phyloP scores from a whole-genome alignment of 441 rosid species.

The Gossypium gossypioides region DNA sequence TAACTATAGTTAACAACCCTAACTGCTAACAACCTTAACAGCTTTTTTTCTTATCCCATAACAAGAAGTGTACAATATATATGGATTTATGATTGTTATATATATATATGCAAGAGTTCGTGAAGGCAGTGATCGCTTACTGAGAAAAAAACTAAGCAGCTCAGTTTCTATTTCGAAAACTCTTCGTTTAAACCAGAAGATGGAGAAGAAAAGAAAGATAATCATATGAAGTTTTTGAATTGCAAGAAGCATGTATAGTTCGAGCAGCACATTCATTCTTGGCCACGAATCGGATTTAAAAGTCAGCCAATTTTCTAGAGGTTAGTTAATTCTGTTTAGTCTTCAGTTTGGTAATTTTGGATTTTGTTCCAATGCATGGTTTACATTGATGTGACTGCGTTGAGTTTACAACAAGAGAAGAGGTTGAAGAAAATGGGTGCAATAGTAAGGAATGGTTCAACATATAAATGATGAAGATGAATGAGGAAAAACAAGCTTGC shows the following conservation, averaged over 20 bases:
- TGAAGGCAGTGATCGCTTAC: constrained; percentile 37
- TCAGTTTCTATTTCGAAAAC: constrained; percentile 16
- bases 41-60: too few relatives aligned
- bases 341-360: background rate
- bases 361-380: background rate
- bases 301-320: constrained; percentile 54
- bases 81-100: background rate
- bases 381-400: constrained; percentile 15
- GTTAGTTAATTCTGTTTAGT: constrained; percentile 12
- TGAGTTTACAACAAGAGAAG: constrained; percentile 44
- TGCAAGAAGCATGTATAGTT: too few relatives aligned
- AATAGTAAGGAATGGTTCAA: constrained; percentile 38
- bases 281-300: constrained; percentile 28
- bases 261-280: too few relatives aligned
- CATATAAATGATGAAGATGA: constrained; percentile 34
- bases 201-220: too few relatives aligned
- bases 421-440: constrained; percentile 60
- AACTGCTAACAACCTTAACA: too few relatives aligned
- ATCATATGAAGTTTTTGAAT: too few relatives aligned
- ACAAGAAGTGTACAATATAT: background rate
- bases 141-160: constrained; percentile 26
- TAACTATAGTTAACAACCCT: too few relatives aligned
- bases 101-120: constrained; percentile 26
- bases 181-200: constrained; percentile 9
- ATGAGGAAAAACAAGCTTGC: constrained; percentile 34